phyloP scores from a whole-genome alignment of 148 eudicot species.

The Simmondsia chinensis region DNA sequence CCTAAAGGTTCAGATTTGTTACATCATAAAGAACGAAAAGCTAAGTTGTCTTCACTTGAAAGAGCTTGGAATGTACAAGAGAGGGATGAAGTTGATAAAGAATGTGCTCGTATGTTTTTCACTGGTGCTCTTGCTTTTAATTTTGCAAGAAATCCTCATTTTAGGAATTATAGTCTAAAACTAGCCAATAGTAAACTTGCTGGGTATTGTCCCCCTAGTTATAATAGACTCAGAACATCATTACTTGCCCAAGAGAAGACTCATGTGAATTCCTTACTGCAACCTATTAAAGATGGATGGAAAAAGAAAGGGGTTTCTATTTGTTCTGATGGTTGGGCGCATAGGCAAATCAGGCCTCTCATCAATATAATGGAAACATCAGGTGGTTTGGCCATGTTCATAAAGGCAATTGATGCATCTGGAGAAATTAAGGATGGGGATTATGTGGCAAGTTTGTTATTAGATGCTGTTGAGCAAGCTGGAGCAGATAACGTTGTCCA shows the following conservation, averaged over 20 bases:
- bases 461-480: not conserved
- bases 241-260: not conserved
- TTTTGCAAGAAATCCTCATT: slow-evolving; percentile 4
- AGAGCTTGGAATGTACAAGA: not conserved
- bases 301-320: not conserved
- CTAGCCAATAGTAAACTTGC: not conserved
- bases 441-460: not conserved
- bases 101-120: slow-evolving; percentile 1
- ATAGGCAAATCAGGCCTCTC: not conserved
- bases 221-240: slow-evolving; percentile 2
- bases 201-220: slow-evolving; percentile 2
- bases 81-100: slow-evolving; percentile 5
- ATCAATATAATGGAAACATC: slow-evolving; percentile 4
- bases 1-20: not conserved
- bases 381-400: slow-evolving; percentile 1
- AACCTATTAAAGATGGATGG: slow-evolving; percentile 7
- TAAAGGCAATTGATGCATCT: slow-evolving; percentile 3
- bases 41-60: not conserved
- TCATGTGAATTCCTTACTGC: not conserved
- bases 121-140: not conserved
- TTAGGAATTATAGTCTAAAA: not conserved
- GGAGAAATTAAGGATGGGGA: slow-evolving; percentile 1
- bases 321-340: slow-evolving; percentile 12
- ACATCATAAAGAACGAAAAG: not conserved
- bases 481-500: slow-evolving; percentile 2